Percentiles rank a stretch among this genome's conserved stretches.
Evolutionary conservation across 768 basidiomycete genomes (phyloP).

Genomic region (Serendipita sp.): DNA sequence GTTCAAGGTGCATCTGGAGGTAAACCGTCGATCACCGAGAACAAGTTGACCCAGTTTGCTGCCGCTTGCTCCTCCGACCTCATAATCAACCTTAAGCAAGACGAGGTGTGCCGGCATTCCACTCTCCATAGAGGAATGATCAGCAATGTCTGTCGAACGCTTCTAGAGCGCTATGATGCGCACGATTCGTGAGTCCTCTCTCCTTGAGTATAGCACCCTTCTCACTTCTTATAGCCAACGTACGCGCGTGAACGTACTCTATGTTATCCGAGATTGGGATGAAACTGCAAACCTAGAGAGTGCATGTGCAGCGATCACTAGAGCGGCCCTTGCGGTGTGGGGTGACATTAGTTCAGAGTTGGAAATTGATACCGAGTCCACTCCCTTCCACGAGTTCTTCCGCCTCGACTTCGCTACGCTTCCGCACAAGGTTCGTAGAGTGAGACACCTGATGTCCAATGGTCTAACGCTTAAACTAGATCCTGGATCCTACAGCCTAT

Average conservation of each 20-base stretch:
- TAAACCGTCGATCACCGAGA: background rate
- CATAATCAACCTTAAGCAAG: background rate
- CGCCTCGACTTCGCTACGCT: background rate
- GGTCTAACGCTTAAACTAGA: background rate
- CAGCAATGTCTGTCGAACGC: background rate
- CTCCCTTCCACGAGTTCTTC: background rate
- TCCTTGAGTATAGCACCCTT: background rate
- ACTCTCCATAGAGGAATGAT: background rate
- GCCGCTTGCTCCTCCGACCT: background rate
- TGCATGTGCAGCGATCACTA: background rate
- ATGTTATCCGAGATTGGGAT: conserved; percentile 2
- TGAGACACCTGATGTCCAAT: background rate
- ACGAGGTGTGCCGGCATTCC: background rate
- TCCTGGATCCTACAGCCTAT: background rate
- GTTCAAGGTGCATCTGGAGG: background rate
- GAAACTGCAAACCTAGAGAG: background rate
- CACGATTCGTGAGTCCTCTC: background rate
- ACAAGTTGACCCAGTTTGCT: background rate
- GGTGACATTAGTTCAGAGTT: background rate
- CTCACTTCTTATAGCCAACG: background rate
- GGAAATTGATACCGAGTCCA: background rate
- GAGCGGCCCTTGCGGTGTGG: background rate
- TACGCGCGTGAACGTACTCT: background rate
- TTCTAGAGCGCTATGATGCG: background rate
- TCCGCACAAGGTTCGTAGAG: background rate